A percentile compares a stretch with the other conserved stretches of the same genome.
Evolutionary conservation across 768 basidiomycete genomes (phyloP).

Genomic region (Hirschioporus abietinus): DNA sequence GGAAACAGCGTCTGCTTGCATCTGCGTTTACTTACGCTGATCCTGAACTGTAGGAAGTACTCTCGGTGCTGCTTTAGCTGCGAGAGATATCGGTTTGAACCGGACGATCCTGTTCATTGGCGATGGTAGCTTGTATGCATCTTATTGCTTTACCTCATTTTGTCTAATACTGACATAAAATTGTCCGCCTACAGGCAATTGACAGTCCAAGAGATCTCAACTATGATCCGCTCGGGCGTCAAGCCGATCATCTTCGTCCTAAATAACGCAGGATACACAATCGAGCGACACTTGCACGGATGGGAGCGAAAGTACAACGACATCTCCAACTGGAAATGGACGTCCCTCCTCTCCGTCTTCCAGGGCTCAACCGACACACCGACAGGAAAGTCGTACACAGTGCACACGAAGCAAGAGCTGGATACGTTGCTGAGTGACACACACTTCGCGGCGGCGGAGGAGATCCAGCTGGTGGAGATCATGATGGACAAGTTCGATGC

Average conservation of each 20-base stretch:
- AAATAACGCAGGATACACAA: slow-evolving; percentile 81
- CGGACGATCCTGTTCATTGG: slow-evolving; percentile 83
- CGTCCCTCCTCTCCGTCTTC: slow-evolving; percentile 53
- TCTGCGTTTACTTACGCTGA: slow-evolving; percentile 1
- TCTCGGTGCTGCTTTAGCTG: slow-evolving; percentile 79
- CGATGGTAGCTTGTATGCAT: slow-evolving; percentile 69
- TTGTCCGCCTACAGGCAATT: slow-evolving; percentile 47
- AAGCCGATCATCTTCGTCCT: slow-evolving; percentile 82
- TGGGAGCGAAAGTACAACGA: slow-evolving; percentile 78
- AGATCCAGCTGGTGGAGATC: slow-evolving; percentile 78
- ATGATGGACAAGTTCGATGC: slow-evolving; percentile 71
- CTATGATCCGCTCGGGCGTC: slow-evolving; percentile 69
- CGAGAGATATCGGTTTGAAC: slow-evolving; percentile 51
- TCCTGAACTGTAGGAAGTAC: slow-evolving; percentile 38
- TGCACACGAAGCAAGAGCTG: slow-evolving; percentile 63
- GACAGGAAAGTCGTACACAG: slow-evolving; percentile 56
- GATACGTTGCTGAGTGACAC: slow-evolving; percentile 57
- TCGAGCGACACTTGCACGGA: slow-evolving; percentile 77
- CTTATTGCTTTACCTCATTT: slow-evolving; percentile 8
- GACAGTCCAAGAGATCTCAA: slow-evolving; percentile 77
- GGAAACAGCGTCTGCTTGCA: neutral
- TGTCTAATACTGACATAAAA: slow-evolving; percentile 7
- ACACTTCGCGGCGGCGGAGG: slow-evolving; percentile 55
- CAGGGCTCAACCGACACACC: slow-evolving; percentile 44
- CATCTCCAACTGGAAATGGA: slow-evolving; percentile 61